These are phyloP conservation scores for Fusarium papillatum DNA, from an alignment of 2,329 filamentous ascomycete genomes.

Conservation along the genomic window DNA sequence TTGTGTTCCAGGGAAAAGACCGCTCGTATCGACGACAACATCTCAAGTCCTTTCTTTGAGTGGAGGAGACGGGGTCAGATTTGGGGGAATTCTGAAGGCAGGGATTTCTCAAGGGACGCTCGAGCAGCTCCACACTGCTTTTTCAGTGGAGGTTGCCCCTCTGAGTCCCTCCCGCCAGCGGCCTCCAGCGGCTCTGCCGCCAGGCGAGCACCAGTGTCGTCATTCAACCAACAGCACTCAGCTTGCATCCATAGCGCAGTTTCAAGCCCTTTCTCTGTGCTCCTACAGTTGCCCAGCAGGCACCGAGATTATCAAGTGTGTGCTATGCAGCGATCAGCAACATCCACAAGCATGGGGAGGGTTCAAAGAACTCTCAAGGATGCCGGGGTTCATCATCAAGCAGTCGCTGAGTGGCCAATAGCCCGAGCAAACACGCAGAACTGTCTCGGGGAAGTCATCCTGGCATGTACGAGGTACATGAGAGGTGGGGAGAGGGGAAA, in stretches of 20 bases:
- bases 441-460: conserved; percentile 32
- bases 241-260: not conserved
- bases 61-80: conserved; percentile 4
- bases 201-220: conserved; percentile 6
- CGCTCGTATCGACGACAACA: not conserved
- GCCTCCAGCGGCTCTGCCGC: conserved; percentile 6
- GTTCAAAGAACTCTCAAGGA: conserved; percentile 20
- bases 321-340: conserved; percentile 11
- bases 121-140: conserved; percentile 37
- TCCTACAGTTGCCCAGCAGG: not conserved
- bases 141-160: conserved; percentile 37
- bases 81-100: conserved; percentile 2
- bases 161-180: conserved; percentile 17
- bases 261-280: not conserved
- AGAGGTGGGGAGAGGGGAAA: conserved; percentile 16
- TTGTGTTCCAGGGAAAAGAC: conserved; percentile 25
- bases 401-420: conserved; percentile 6
- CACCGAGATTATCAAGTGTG: not conserved
- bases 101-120: conserved; percentile 2
- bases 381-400: conserved; percentile 24
- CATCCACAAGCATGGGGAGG: conserved; percentile 17
- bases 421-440: not conserved
- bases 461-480: conserved; percentile 26
- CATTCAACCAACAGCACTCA: not conserved
- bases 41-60: not conserved